Percentiles rank a stretch among this genome's conserved stretches.
Conservation (phyloP, 306 rosid species). For the Gastrolobium villosum region DNA sequence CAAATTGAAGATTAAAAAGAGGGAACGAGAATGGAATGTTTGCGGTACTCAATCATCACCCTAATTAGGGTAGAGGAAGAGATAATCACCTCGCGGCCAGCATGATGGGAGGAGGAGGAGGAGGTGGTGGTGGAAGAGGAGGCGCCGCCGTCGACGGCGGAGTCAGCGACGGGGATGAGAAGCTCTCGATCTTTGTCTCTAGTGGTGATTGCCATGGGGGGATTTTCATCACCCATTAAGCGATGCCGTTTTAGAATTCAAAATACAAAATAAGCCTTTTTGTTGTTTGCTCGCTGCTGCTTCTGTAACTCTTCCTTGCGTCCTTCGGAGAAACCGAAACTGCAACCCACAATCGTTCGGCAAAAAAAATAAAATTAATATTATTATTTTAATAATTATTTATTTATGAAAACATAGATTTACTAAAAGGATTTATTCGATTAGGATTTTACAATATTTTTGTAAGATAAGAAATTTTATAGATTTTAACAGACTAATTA, state of each 20-base stretch:
- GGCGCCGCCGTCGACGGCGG: constrained; percentile 34
- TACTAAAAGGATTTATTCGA: too few species aligned
- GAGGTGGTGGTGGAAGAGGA: constrained; percentile 66
- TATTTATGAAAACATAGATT: too few species aligned
- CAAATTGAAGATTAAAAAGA: not conserved
- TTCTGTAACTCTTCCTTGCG: not conserved
- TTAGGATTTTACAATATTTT: too few species aligned
- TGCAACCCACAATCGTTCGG: not conserved
- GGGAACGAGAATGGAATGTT: not conserved
- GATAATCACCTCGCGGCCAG: constrained; percentile 75
- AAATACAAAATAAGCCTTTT: not conserved
- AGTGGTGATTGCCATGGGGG: constrained; percentile 60
- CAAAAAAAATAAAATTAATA: too few species aligned
- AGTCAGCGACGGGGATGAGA: constrained; percentile 77
- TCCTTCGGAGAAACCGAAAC: constrained; percentile 11
- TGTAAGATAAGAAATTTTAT: too few species aligned
- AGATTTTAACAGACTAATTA: too few species aligned
- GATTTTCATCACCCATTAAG: constrained; percentile 77
- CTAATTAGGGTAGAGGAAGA: constrained; percentile 23
- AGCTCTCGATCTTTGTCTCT: constrained; percentile 93
- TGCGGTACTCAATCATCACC: constrained; percentile 26
- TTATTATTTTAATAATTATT: too few species aligned
- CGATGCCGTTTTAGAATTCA: constrained; percentile 53
- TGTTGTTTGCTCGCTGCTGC: too few species aligned
- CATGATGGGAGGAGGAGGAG: constrained; percentile 59